Conservation (phyloP, 2,329 filamentous ascomycete species). For the Leptographium flavum region DNA sequence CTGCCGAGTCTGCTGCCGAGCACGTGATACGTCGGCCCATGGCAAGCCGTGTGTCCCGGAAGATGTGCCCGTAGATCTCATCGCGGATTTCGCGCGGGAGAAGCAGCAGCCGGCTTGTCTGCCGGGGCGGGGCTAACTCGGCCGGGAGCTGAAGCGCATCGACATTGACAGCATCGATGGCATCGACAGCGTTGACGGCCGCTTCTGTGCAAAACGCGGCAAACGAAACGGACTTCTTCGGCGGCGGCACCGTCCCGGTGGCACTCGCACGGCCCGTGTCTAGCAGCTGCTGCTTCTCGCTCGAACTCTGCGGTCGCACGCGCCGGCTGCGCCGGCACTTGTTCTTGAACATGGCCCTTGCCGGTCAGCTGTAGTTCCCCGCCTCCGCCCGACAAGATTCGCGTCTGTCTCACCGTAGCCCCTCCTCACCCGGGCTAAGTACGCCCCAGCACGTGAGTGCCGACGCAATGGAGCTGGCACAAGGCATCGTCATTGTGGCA, state of each 20-base stretch:
- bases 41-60: conserved; percentile 10
- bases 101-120: conserved; percentile 5
- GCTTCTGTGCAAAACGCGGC: neutral
- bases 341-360: neutral
- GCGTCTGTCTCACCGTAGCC: neutral
- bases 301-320: neutral
- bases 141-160: neutral
- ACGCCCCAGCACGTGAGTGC: neutral
- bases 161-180: too few relatives aligned
- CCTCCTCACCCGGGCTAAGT: neutral
- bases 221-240: neutral
- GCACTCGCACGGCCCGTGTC: neutral
- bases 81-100: conserved; percentile 12
- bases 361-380: neutral
- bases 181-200: neutral
- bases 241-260: neutral
- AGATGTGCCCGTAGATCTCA: conserved; percentile 11
- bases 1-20: neutral
- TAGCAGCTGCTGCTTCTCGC: neutral
- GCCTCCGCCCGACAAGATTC: neutral
- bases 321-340: neutral
- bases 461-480: neutral
- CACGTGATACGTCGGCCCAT: conserved; percentile 10
- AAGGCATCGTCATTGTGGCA: neutral
- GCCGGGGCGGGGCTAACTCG: neutral